Evolutionary conservation across 2,329 filamentous ascomycete genomes (phyloP), one percentile per base, ranked within the genome.

Genomic region (Elsinoe australis): DNA sequence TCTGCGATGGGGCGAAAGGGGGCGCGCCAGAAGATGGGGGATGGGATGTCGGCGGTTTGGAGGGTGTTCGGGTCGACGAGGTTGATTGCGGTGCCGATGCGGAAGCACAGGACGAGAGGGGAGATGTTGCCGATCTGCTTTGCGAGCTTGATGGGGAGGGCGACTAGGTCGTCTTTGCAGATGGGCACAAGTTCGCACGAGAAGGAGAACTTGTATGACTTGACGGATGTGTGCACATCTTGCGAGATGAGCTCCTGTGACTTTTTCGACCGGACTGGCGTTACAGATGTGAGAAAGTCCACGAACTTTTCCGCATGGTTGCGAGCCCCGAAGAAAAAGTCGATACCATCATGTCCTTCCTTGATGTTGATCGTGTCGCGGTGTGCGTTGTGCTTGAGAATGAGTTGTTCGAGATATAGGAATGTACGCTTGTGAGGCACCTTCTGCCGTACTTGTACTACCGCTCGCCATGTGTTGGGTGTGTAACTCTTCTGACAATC

Each of bases 311-410:
- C 87, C 5, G 89, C 90, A 58, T 94, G 85, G 61, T 95, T 98
- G 59, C 87, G 76, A 51, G 85, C 81, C 0, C 87, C 78, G 62
- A 92, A 98, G 74, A 83, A 98, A 66, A 98, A 98, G 64, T 98
- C 92, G 51, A 98, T 82, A 1, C 92, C 92, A 58, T 95, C 88
- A 67, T 89, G 89, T 21, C 87, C 85, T 69, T 98, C 92, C 64
- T 94, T 95, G 70, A 98, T 98, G 66, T 96, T 98, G 68, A 95
- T 89, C 1, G 90, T 92, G 57, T 98, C 89, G 55, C 80, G 79
- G 66, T 95, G 89, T 3, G 90, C 92, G 49, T 79, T 79, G 65
- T 96, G 88, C 73, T 95, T 96, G 58, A 98, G 74, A 58, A 98
- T 94, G 49, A 96, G 75, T 72, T 98, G 90, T 67, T 96, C 92